Evolutionary conservation across 306 rosid genomes (phyloP), one percentile per base, ranked within the genome.

Genomic region (Ormosia semicastrata): DNA sequence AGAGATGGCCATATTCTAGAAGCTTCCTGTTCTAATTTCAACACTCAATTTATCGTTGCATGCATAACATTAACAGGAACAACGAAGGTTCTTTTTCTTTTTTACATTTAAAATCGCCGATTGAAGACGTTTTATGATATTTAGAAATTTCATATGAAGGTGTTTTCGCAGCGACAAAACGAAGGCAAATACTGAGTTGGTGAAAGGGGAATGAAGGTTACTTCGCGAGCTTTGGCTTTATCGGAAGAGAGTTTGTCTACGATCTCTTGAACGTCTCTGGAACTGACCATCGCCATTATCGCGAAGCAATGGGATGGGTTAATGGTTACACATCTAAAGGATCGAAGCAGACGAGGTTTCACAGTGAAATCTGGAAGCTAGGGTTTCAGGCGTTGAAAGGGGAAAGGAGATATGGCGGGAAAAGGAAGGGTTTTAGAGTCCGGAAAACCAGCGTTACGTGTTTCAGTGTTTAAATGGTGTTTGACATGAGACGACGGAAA

Each of bases 221-320:
- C 98, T 57, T 95, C 99, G 78, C 99, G 98, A 76, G 91, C 67
- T 90, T 89, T 95, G 66, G 86, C 90, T 89, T 93, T 95, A 67
- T 90, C 94, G 34, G 97, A 95, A 8, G 99, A 91, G 58, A 91
- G 94, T 85, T 91, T 91, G 10, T 90, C 87, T 29, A 88, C 83
- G 33, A 95, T 91, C 79, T 95, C 99, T 64, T 81, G 92, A 65
- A 91, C 82, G 81, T 95, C 99, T 79, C 94, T 86, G 76, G 97
- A 91, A 53, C 77, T 79, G 84, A 89, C 85, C 66, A 72, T 90
- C 84, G 89, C 86, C 81, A 71, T 58, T 43, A 47, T 79, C 58
- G 80, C 68, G 68, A 46, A 50, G 85, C 66, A 41, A 84, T 81
- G 63, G 32, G 4, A 57, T 66, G 29, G 15, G 53, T 47, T 64